These are phyloP conservation scores for Cyamopsis tetragonoloba DNA, from an alignment of 306 rosid genomes.

Conservation along the genomic window DNA sequence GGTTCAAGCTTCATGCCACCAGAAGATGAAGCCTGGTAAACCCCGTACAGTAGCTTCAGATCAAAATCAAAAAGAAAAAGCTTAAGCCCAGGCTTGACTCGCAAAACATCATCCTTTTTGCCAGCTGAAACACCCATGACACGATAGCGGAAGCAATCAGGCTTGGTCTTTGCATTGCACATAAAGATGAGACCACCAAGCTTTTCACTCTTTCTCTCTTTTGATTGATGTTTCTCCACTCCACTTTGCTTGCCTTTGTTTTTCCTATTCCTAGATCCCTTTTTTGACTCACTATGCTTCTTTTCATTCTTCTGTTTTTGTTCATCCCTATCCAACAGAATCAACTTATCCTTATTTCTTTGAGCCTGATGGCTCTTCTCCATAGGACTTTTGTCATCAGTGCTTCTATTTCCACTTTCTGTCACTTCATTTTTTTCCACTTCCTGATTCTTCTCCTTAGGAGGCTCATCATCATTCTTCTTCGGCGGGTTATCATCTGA, in stretches of 20 bases:
- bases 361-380: constrained; percentile 18
- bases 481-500: constrained; percentile 15
- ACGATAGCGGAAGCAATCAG: constrained; percentile 70
- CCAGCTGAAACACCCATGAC: constrained; percentile 76
- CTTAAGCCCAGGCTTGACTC: constrained; percentile 67
- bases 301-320: constrained; percentile 27
- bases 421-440: constrained; percentile 23
- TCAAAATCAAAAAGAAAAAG: constrained; percentile 90
- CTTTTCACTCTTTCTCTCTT: constrained; percentile 42
- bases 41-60: constrained; percentile 79
- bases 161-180: constrained; percentile 92
- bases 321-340: constrained; percentile 25
- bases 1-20: constrained; percentile 90
- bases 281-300: constrained; percentile 30
- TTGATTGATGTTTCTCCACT: constrained; percentile 20
- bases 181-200: constrained; percentile 88
- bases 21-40: constrained; percentile 74
- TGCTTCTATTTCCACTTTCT: constrained; percentile 28
- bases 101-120: constrained; percentile 57
- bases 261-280: constrained; percentile 25
- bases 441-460: constrained; percentile 29
- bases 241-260: constrained; percentile 27
- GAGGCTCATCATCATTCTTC: constrained; percentile 24
- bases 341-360: constrained; percentile 12
- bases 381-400: constrained; percentile 2